phyloP scores from a whole-genome alignment of 2,329 filamentous ascomycete species.

The Colletotrichum abscissum region DNA sequence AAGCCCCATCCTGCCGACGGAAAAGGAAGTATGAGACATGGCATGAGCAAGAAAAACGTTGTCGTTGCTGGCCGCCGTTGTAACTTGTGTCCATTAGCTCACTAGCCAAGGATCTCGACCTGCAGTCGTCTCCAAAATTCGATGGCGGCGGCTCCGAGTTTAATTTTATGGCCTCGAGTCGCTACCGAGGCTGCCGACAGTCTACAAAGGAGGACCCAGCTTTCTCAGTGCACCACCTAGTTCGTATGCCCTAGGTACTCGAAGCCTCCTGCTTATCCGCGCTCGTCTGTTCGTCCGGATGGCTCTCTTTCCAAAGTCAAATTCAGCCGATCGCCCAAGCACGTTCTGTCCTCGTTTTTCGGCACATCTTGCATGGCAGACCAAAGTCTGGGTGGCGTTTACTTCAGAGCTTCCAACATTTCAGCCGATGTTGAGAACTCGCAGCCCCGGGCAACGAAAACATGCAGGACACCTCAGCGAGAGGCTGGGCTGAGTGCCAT shows the following conservation, averaged over 20 bases:
- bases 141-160: constrained; percentile 18
- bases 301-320: background rate
- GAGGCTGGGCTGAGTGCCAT: constrained; percentile 19
- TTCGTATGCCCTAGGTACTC: background rate
- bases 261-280: constrained; percentile 40
- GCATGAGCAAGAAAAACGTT: background rate
- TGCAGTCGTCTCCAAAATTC: background rate
- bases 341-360: background rate
- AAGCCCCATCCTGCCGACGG: background rate
- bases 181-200: constrained; percentile 27
- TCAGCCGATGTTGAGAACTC: constrained; percentile 10
- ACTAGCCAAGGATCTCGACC: background rate
- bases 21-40: constrained; percentile 28
- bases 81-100: background rate
- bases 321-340: constrained; percentile 2
- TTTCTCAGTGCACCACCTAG: background rate
- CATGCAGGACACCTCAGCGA: constrained; percentile 2
- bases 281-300: background rate
- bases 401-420: constrained; percentile 1
- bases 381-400: constrained; percentile 12
- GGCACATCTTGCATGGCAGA: background rate
- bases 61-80: constrained; percentile 10
- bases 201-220: constrained; percentile 7
- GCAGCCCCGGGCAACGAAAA: constrained; percentile 1
- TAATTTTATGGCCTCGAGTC: constrained; percentile 9